Evolutionary conservation across 1,284 basidiomycete genomes (phyloP).

Genomic region (Rhodotorula sp.): DNA sequence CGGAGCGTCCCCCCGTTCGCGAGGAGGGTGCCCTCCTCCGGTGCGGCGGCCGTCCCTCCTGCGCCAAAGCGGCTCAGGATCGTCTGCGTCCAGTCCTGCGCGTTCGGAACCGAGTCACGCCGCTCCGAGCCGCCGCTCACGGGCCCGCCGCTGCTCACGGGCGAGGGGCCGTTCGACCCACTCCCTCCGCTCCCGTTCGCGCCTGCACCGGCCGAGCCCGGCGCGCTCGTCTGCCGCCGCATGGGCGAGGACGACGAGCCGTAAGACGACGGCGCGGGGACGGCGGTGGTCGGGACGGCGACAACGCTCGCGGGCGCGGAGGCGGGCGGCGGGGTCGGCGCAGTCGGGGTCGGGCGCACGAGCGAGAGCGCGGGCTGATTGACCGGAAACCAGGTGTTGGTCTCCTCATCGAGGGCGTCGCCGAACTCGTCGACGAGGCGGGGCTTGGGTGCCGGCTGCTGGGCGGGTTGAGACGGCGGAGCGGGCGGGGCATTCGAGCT

Average conservation of each 20-base stretch:
- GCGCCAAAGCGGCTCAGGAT: slow-evolving; percentile 30
- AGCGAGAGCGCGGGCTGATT: slow-evolving; percentile 13
- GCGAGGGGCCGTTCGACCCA: neutral
- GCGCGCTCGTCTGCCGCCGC: slow-evolving; percentile 16
- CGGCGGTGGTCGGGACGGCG: slow-evolving; percentile 6
- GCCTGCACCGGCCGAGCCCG: neutral
- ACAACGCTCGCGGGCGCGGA: neutral
- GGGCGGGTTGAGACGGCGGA: neutral
- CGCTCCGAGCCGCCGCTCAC: neutral
- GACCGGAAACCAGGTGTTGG: slow-evolving; percentile 32
- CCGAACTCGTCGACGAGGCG: slow-evolving; percentile 32
- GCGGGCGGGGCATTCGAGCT: neutral
- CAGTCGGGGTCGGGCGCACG: neutral
- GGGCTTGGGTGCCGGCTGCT: neutral
- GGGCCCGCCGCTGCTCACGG: neutral
- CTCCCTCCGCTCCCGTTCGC: no score
- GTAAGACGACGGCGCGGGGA: slow-evolving; percentile 16
- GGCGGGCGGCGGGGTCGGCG: neutral
- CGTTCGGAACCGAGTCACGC: slow-evolving; percentile 24
- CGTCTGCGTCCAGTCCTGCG: slow-evolving; percentile 32
- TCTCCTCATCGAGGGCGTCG: slow-evolving; percentile 29
- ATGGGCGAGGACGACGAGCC: slow-evolving; percentile 21
- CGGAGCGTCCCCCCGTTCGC: slow-evolving; percentile 16
- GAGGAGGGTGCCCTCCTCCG: slow-evolving; percentile 17
- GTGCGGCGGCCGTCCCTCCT: neutral